Conservation (phyloP, 768 basidiomycete species). For the Tremella fuciformis region DNA sequence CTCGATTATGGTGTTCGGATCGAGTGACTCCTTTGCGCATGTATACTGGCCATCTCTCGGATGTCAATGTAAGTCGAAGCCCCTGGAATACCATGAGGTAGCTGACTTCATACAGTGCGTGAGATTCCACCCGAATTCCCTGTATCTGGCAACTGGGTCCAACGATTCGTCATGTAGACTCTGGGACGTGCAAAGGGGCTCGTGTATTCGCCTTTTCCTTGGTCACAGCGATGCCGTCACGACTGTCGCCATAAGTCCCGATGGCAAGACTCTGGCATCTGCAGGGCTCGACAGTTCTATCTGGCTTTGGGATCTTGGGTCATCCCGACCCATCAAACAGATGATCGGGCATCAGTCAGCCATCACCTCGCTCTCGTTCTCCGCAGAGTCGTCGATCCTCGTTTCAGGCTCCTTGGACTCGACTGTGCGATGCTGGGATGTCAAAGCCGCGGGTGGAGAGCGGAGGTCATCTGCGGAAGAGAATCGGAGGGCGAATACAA, state of each 20-base stretch:
- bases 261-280: conserved; percentile 88
- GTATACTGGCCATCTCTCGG: conserved; percentile 92
- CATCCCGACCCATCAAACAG: conserved; percentile 91
- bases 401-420: conserved; percentile 91
- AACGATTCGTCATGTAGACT: conserved; percentile 92
- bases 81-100: neutral
- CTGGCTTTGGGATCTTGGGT: conserved; percentile 93
- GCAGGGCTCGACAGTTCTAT: conserved; percentile 73
- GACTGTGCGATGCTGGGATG: conserved; percentile 98
- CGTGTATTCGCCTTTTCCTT: conserved; percentile 89
- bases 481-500: neutral
- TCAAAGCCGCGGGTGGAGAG: conserved; percentile 70
- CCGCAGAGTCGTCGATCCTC: conserved; percentile 82
- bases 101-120: conserved; percentile 64
- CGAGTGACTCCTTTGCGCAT: conserved; percentile 78
- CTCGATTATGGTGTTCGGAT: conserved; percentile 94
- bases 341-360: conserved; percentile 91
- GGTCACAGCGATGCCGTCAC: conserved; percentile 89
- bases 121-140: conserved; percentile 92
- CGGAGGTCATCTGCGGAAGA: conserved; percentile 22
- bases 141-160: conserved; percentile 95
- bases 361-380: conserved; percentile 86
- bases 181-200: conserved; percentile 97
- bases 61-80: conserved; percentile 77
- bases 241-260: conserved; percentile 82